Evolutionary conservation across 2,329 filamentous ascomycete genomes (phyloP), one percentile per base, ranked within the genome.

Genomic region (Didymella arachidicola): DNA sequence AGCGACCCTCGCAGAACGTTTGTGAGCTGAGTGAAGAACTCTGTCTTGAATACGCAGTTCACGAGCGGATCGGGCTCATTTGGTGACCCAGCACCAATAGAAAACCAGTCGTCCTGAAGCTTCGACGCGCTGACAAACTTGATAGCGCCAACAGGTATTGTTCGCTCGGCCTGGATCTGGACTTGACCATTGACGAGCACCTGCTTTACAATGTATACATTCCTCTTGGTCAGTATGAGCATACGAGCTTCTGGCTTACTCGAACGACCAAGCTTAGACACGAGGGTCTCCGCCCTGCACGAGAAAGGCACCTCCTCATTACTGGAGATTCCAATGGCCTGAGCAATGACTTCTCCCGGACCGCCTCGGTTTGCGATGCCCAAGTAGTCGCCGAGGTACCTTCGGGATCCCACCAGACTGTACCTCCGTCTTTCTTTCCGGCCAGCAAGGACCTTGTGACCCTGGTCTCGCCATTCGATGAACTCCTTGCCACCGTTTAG

Each of bases 81-180:
- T 8, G 89, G 89, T 30, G 93, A 93, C n/a, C 91, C 92, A 43
- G 96, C 85, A 3, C 93, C 92, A 34, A 99, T 82, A 1, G 94
- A 92, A 77, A 99, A 97, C 95, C 95, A 99, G 78, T 99, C 95
- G 69, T 99, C 95, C 64, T 91, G 92, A 60, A 91, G 80, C 16
- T 86, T 92, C 2, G 94, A 97, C 5, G 86, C 82, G 69, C 92
- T 87, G 65, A 99, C 82, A 71, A 89, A 95, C 77, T 96, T 96
- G 81, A 99, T 94, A 10, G 93, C 87, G 2, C 92, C 92, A 18
- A 98, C 80, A 0, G 93, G 88, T 61, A 98, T 87, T 0, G 90
- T 89, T 52, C 91, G 87, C 75, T 99, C 95, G 0, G 92, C 84
- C 1, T 87, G 81, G 62, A 98, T 96, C 64, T 91, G 87, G 10